Evolutionary conservation across 1,284 basidiomycete species (phyloP).

Genomic region (Heliocybe sulcata): DNA sequence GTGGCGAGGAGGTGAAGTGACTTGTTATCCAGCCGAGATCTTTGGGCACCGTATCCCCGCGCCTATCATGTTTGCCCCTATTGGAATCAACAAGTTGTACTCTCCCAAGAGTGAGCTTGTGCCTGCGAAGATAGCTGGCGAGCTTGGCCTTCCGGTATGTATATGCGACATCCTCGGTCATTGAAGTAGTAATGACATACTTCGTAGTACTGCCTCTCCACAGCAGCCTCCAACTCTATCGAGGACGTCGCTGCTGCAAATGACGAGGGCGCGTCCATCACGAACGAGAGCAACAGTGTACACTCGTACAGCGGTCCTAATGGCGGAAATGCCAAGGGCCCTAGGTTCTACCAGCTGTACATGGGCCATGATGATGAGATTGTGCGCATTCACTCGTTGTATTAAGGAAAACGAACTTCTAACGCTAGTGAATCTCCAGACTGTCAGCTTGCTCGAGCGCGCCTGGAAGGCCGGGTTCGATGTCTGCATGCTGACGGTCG

Average conservation of each 20-base stretch:
- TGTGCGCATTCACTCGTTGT: conserved; percentile 15
- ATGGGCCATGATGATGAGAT: conserved; percentile 52
- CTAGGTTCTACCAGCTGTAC: conserved; percentile 56
- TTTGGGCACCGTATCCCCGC: conserved; percentile 48
- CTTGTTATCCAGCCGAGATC: conserved; percentile 27
- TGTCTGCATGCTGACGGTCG: conserved; percentile 48
- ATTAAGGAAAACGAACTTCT: neutral
- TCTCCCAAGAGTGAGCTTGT: conserved; percentile 42
- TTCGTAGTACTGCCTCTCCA: conserved; percentile 46
- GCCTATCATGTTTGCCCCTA: conserved; percentile 49
- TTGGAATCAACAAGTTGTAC: conserved; percentile 55
- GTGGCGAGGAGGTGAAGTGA: neutral
- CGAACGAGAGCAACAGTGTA: conserved; percentile 31
- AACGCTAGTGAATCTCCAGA: conserved; percentile 17
- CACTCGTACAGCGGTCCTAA: conserved; percentile 26
- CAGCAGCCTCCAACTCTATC: conserved; percentile 44
- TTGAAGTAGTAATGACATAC: no score
- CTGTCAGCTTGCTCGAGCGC: conserved; percentile 36
- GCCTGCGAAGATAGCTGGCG: conserved; percentile 46
- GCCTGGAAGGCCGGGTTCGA: conserved; percentile 44
- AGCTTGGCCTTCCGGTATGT: conserved; percentile 43
- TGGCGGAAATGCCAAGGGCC: conserved; percentile 30
- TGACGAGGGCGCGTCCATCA: conserved; percentile 27
- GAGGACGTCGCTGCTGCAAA: conserved; percentile 47
- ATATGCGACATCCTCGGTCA: neutral